phyloP scores from a whole-genome alignment of 2,329 filamentous ascomycete species.

The Ascochyta fabae region DNA sequence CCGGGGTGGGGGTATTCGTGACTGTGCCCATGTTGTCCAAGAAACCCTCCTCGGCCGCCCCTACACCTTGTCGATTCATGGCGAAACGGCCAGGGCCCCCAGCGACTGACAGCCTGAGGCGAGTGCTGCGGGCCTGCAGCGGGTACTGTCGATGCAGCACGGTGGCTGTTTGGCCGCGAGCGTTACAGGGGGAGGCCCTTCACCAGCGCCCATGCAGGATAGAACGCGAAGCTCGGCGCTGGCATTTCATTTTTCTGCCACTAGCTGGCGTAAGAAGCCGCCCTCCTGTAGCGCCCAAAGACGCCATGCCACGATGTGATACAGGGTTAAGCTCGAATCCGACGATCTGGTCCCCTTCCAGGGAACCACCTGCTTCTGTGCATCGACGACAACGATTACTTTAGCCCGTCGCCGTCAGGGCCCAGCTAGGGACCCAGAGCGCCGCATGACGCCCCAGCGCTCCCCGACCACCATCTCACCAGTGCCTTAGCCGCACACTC shows the following conservation, averaged over 20 bases:
- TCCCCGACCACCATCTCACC: conserved; percentile 42
- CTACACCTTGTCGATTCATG: conserved; percentile 34
- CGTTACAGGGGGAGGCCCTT: conserved; percentile 29
- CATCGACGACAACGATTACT: conserved; percentile 42
- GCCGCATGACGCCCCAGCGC: conserved; percentile 46
- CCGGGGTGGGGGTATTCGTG: conserved; percentile 36
- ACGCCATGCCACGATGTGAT: conserved; percentile 50
- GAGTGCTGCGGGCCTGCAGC: conserved; percentile 27
- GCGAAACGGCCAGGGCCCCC: conserved; percentile 37
- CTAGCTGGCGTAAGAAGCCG: conserved; percentile 19
- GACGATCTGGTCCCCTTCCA: conserved; percentile 49
- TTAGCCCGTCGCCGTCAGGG: conserved; percentile 43
- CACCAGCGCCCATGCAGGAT: conserved; percentile 30
- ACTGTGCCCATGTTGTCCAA: conserved; percentile 35
- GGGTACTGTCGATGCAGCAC: conserved; percentile 24
- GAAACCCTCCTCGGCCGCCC: conserved; percentile 31
- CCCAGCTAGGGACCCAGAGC: conserved; percentile 40
- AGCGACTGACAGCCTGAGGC: conserved; percentile 27
- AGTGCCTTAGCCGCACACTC: conserved; percentile 44
- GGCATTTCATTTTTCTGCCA: conserved; percentile 39
- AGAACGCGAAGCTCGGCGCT: conserved; percentile 32
- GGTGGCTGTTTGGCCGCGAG: conserved; percentile 22
- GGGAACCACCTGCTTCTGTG: conserved; percentile 36
- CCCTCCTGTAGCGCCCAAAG: conserved; percentile 30
- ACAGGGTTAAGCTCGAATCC: conserved; percentile 49